phyloP scores from a whole-genome alignment of 139 green algal genomes.

The Micromonas pusilla region DNA sequence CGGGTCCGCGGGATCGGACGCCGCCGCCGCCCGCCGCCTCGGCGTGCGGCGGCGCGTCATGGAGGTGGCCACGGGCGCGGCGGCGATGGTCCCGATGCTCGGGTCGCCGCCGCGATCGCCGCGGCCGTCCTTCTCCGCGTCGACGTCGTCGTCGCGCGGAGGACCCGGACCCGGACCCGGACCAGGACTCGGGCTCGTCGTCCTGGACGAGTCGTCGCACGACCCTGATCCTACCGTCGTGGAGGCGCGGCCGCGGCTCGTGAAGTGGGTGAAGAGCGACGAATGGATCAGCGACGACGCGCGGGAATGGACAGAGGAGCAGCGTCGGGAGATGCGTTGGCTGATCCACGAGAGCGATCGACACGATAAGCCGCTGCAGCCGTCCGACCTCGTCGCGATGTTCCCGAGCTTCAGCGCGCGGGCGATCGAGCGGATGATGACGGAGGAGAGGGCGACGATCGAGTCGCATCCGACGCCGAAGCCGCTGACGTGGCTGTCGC shows the following conservation, averaged over 20 bases:
- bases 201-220: background rate
- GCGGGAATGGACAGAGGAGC: conserved; percentile 1
- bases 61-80: no score
- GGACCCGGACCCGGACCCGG: background rate
- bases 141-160: background rate
- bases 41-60: no score
- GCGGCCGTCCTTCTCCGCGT: background rate
- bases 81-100: no score
- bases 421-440: background rate
- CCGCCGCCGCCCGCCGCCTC: no score
- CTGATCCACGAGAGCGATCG: background rate
- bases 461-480: background rate
- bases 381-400: background rate
- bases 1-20: no score
- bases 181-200: background rate
- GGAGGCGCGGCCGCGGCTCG: background rate
- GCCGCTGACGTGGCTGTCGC: background rate
- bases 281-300: background rate
- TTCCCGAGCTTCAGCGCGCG: background rate
- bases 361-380: background rate
- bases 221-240: no score
- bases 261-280: background rate
- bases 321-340: conserved; percentile 16
- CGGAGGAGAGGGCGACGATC: background rate
- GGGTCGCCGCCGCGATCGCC: background rate